Conservation (phyloP, 2,329 filamentous ascomycete species). For the Alternaria consortialis region DNA sequence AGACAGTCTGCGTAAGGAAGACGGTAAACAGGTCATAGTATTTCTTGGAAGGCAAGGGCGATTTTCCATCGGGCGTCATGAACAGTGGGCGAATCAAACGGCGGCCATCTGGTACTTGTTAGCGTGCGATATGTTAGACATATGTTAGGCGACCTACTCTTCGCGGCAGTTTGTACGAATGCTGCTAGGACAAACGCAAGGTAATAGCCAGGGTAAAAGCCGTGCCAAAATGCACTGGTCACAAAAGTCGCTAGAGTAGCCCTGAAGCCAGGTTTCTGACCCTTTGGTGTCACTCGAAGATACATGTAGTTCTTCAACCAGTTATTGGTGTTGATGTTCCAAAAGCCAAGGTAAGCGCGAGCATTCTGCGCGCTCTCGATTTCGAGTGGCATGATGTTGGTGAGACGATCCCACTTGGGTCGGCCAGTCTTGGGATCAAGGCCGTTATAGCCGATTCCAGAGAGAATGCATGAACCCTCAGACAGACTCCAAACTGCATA, state of each 20-base stretch:
- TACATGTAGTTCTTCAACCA: constrained; percentile 98
- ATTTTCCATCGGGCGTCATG: constrained; percentile 75
- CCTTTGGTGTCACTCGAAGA: constrained; percentile 90
- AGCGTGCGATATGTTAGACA: neutral
- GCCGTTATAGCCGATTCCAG: constrained; percentile 93
- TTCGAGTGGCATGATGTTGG: constrained; percentile 85
- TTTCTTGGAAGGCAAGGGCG: constrained; percentile 69
- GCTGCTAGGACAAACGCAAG: constrained; percentile 87
- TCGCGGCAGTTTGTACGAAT: constrained; percentile 90
- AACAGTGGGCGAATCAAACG: constrained; percentile 93
- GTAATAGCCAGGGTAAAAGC: constrained; percentile 97
- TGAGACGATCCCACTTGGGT: constrained; percentile 87
- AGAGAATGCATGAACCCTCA: constrained; percentile 92
- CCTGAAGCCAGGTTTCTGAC: constrained; percentile 95
- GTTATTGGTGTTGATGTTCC: constrained; percentile 99
- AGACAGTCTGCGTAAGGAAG: constrained; percentile 79
- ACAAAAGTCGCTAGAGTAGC: constrained; percentile 93
- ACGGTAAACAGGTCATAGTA: constrained; percentile 86
- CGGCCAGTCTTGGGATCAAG: constrained; percentile 85
- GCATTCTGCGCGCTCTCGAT: constrained; percentile 94
- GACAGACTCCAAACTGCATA: constrained; percentile 95
- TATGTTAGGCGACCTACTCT: constrained; percentile 71
- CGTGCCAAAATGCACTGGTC: constrained; percentile 97
- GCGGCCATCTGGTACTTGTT: constrained; percentile 73
- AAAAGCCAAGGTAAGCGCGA: constrained; percentile 87